Conservation (phyloP, 176 grass and related monocot species). For the Bothriochloa decipiens region DNA sequence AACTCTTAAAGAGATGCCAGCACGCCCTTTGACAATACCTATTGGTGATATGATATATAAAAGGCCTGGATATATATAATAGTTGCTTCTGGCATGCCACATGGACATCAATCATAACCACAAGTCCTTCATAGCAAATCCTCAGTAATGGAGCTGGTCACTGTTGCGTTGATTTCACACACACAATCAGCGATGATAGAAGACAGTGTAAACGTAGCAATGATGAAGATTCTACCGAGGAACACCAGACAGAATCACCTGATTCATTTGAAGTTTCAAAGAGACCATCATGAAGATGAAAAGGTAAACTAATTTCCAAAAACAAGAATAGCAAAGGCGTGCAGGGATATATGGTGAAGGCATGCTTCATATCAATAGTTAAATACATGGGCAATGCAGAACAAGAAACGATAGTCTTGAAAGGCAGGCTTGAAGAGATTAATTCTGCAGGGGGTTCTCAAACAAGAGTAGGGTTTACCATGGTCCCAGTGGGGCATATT, state of each 20-base stretch:
- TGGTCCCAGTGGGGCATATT: constrained; percentile 13
- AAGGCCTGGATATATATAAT: background rate
- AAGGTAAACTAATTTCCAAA: constrained; percentile 5
- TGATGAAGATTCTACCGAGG: background rate
- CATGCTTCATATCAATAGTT: constrained; percentile 1
- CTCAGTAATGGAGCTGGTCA: background rate
- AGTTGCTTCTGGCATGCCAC: background rate
- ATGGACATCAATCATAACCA: background rate
- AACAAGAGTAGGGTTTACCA: background rate
- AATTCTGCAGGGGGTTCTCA: background rate
- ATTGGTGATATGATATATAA: background rate
- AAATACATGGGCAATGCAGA: background rate
- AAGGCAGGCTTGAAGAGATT: background rate
- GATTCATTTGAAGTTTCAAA: constrained; percentile 25
- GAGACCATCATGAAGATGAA: background rate
- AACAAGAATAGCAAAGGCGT: background rate
- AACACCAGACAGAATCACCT: constrained; percentile 2
- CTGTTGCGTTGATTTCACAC: background rate
- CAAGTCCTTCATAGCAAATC: background rate
- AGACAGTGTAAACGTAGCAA: constrained; percentile 2
- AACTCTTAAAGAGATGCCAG: background rate
- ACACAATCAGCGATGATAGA: background rate
- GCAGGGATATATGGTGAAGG: background rate
- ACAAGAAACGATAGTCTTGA: background rate
- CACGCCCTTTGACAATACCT: too few relatives aligned